These are phyloP conservation scores for Auricularia sp. DNA, from an alignment of 768 basidiomycete genomes.

Conservation along the genomic window DNA sequence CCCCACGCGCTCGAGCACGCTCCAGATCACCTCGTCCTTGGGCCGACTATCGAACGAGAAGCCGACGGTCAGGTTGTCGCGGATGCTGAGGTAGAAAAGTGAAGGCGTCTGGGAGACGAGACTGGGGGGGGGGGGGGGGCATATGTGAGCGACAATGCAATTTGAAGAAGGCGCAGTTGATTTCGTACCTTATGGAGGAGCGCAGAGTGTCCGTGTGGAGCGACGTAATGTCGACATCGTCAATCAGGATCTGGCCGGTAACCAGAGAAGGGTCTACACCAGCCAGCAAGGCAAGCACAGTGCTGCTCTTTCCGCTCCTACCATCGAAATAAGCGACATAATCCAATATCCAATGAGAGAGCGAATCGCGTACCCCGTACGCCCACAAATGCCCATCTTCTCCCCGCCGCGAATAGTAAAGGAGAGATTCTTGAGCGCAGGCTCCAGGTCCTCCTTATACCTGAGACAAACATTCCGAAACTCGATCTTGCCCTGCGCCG, in stretches of 20 bases:
- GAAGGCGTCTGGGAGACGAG: slow-evolving; percentile 6
- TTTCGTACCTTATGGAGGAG: neutral
- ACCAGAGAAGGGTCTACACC: slow-evolving; percentile 1
- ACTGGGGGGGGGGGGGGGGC: neutral
- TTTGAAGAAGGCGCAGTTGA: neutral
- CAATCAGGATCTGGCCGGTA: slow-evolving; percentile 6
- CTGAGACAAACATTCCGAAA: slow-evolving; percentile 4
- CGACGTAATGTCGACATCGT: slow-evolving; percentile 5
- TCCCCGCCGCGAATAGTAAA: slow-evolving; percentile 3
- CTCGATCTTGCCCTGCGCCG: slow-evolving; percentile 3
- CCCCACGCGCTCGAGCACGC: slow-evolving; percentile 7
- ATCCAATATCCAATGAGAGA: no score
- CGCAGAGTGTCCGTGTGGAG: neutral
- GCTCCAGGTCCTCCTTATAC: slow-evolving; percentile 6
- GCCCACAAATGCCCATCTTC: slow-evolving; percentile 9
- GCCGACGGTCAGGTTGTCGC: slow-evolving; percentile 4
- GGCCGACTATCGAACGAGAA: neutral
- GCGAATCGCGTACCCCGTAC: slow-evolving; percentile 1
- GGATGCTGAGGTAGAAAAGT: slow-evolving; percentile 3
- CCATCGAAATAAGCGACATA: no score
- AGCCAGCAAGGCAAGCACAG: neutral
- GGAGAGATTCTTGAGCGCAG: slow-evolving; percentile 3
- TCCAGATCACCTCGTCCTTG: slow-evolving; percentile 5
- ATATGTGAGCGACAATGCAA: neutral
- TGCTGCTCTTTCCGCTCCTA: slow-evolving; percentile 7